Conservation (phyloP, 2,329 filamentous ascomycete genomes). For the Neofusicoccum cordaticola region DNA sequence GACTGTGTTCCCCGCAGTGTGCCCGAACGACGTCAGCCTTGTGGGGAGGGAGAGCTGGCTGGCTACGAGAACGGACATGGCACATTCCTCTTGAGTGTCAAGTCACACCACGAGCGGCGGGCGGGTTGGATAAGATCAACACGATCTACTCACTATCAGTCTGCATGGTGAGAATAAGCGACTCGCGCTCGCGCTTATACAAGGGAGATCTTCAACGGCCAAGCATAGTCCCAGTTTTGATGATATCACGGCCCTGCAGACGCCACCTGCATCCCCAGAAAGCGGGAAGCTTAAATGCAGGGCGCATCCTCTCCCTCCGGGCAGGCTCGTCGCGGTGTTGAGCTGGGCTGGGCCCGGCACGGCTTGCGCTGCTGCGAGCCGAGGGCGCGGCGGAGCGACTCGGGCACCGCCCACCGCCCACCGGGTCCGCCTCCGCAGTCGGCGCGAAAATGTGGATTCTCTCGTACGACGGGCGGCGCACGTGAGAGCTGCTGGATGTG, state of each 20-base stretch:
- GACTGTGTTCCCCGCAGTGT: too few relatives aligned
- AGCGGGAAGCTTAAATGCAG: not conserved
- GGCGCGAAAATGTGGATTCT: slow-evolving; percentile 1
- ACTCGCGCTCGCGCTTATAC: not conserved
- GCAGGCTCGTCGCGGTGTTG: not conserved
- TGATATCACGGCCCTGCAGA: not conserved
- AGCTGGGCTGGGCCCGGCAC: not conserved
- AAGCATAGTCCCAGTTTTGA: slow-evolving; percentile 6
- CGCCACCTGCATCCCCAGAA: slow-evolving; percentile 9
- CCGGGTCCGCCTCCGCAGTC: not conserved
- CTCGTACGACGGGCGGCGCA: slow-evolving; percentile 7
- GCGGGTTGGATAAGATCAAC: not conserved
- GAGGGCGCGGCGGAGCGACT: not conserved
- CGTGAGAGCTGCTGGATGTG: slow-evolving; percentile 5
- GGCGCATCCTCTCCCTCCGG: not conserved
- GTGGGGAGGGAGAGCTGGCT: too few relatives aligned
- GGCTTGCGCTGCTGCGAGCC: not conserved
- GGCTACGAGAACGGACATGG: not conserved
- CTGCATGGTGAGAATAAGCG: not conserved
- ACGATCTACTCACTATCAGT: not conserved
- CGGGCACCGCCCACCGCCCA: not conserved
- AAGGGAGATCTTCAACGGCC: not conserved
- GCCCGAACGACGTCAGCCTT: too few relatives aligned
- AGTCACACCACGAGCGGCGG: not conserved
- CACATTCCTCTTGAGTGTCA: not conserved